Conservation (phyloP, 148 eudicot species). For the Rhododendron kiyosumense region DNA sequence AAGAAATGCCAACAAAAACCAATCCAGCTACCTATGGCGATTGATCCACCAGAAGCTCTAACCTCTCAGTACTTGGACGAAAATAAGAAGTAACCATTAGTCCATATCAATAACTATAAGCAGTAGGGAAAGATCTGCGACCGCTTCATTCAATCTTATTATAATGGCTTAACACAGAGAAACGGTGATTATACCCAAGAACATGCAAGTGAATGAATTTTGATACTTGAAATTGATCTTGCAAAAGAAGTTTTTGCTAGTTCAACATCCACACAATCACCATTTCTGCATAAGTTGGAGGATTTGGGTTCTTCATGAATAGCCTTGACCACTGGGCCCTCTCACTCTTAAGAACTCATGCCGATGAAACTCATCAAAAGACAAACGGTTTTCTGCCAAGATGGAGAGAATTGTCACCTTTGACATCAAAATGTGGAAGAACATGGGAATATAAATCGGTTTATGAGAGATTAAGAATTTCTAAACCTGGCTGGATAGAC, state of each 20-base stretch:
- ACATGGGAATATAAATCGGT: neutral
- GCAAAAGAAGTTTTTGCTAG: too few relatives aligned
- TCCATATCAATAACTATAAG: neutral
- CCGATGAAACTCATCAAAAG: slow-evolving; percentile 35
- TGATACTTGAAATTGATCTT: neutral
- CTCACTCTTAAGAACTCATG: slow-evolving; percentile 26
- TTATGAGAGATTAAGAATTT: neutral
- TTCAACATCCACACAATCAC: too few relatives aligned
- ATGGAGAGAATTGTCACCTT: slow-evolving; percentile 1
- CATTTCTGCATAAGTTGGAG: neutral
- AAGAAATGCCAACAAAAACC: neutral
- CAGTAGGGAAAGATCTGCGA: neutral
- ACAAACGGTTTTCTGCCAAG: slow-evolving; percentile 31
- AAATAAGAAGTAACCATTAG: neutral
- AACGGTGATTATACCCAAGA: neutral
- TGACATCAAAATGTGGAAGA: neutral
- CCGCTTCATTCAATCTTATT: neutral
- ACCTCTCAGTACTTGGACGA: neutral
- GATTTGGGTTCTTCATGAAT: slow-evolving; percentile 1
- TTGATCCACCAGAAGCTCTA: neutral
- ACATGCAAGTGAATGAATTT: neutral
- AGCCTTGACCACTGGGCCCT: slow-evolving; percentile 7
- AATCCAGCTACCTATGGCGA: neutral
- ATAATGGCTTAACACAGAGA: neutral
- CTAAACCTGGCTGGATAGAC: slow-evolving; percentile 38